A percentile compares a stretch with the other conserved stretches of the same genome.
These are phyloP conservation scores for Sporothrix protearum DNA, from an alignment of 2,329 filamentous ascomycete species.

Conservation along the genomic window DNA sequence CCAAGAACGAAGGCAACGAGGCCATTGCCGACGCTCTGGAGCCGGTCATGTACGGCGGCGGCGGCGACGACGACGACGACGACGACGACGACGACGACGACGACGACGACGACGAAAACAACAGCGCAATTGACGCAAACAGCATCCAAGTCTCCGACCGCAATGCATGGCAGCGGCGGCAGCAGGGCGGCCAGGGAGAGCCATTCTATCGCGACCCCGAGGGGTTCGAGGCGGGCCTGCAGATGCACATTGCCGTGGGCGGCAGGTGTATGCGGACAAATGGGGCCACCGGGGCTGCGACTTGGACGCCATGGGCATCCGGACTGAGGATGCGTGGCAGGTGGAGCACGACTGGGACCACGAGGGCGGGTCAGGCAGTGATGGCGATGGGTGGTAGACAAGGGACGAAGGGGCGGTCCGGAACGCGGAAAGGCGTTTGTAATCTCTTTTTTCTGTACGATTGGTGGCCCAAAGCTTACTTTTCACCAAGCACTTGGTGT, in stretches of 20 bases:
- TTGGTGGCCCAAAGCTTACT: background rate
- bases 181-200: slow-evolving; percentile 50
- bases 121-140: background rate
- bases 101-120: too few species aligned
- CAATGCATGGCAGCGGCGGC: slow-evolving; percentile 52
- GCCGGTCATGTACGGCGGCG: background rate
- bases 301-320: slow-evolving; percentile 28
- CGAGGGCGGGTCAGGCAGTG: background rate
- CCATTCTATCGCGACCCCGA: slow-evolving; percentile 50
- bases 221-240: slow-evolving; percentile 44
- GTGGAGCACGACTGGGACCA: slow-evolving; percentile 19
- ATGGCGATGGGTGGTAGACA: slow-evolving; percentile 4
- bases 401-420: background rate
- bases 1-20: slow-evolving; percentile 40
- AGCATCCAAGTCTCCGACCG: slow-evolving; percentile 30
- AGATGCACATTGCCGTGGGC: slow-evolving; percentile 46
- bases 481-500: background rate
- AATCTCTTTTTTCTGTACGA: background rate
- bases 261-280: slow-evolving; percentile 38
- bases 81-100: too few species aligned
- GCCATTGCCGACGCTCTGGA: background rate
- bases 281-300: slow-evolving; percentile 44
- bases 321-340: slow-evolving; percentile 17
- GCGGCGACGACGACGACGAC: too few species aligned
- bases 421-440: background rate